Evolutionary conservation across 2,329 filamentous ascomycete genomes (phyloP), one percentile per base, ranked within the genome.

Genomic region (Pezicula radicicola): DNA sequence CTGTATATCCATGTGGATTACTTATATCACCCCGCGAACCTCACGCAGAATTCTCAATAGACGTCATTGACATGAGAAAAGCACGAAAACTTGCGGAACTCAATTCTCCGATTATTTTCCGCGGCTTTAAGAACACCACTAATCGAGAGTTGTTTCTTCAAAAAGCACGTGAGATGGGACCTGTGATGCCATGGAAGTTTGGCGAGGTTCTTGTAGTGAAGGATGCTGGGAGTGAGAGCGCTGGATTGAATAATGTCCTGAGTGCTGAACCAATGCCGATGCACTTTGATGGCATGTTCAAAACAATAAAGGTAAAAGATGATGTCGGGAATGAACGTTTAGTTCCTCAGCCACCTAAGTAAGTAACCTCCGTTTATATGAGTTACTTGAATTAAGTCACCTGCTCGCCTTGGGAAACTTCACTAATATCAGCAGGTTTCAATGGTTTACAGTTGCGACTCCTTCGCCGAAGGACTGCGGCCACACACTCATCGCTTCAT

Each of bases 211-310:
- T 78, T 1, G 74, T 79, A 48, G 75, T 80, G 37, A 78, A 77
- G 54, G 77, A 80, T 54, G 67, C 68, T 2, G 76, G 75, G 0
- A 62, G 64, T 1, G 68, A 75, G 6, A 70, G 71, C 0, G 65
- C 69, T 10, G 71, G 74, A 0, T 63, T 75, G 18, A 81, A 81
- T 55, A 81, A 80, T 39, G 76, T 81, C 3, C 68, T 79, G 2
- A 79, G 75, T 0, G 70, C 72, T 2, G 78, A 81, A 52, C 74
- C 75, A 55, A 80, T 82, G 78, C 79, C 80, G 0, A 79, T 80
- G 63, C 79, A 83, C 56, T 83, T 74, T 36, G 79, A 83, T 46
- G 80, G 79, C 0, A 64, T 81, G 27, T 83, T 81, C 68, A 81
- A 81, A 59, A 75, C 77, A 0, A 68, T 70, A 9, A 75, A 75